A percentile compares a stretch with the other conserved stretches of the same genome.
These are phyloP conservation scores for Polychytrium aggregatum DNA, from an alignment of 192 early-diverging fungal genomes.

Conservation along the genomic window DNA sequence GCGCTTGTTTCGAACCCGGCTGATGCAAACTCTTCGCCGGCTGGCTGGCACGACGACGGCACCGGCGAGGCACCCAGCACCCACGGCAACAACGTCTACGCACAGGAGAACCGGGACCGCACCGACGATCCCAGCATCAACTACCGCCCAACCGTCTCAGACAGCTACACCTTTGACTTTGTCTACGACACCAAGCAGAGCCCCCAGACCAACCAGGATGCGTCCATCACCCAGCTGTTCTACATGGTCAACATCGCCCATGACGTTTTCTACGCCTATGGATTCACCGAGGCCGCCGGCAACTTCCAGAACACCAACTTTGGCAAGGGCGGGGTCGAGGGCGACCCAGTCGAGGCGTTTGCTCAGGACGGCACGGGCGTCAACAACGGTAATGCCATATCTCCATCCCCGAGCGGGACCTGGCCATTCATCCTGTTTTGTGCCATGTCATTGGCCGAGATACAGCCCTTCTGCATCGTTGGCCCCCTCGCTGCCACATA, in stretches of 20 bases:
- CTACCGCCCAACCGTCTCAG: constrained; percentile 42
- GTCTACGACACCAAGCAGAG: constrained; percentile 9
- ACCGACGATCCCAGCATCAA: no score
- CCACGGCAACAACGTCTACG: constrained; percentile 46
- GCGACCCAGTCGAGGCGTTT: constrained; percentile 45
- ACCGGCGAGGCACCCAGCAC: constrained; percentile 23
- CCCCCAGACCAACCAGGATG: constrained; percentile 8
- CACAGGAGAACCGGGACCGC: constrained; percentile 73
- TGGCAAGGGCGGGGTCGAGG: constrained; percentile 10
- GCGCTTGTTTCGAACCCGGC: no score
- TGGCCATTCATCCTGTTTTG: no score
- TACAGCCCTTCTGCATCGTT: no score
- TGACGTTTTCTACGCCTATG: constrained; percentile 80
- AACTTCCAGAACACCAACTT: constrained; percentile 35
- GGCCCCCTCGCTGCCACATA: no score
- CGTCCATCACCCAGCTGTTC: constrained; percentile 46
- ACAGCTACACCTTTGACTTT: background rate
- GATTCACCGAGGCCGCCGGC: constrained; percentile 33
- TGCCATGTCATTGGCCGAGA: no score
- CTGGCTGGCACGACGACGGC: constrained; percentile 65
- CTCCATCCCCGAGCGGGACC: no score
- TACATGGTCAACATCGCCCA: constrained; percentile 88
- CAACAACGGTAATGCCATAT: constrained; percentile 41
- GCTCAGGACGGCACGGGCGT: constrained; percentile 22
- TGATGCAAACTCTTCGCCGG: no score